phyloP scores from a whole-genome alignment of 768 basidiomycete species.

The Lanmaoa pseudosensibilis region DNA sequence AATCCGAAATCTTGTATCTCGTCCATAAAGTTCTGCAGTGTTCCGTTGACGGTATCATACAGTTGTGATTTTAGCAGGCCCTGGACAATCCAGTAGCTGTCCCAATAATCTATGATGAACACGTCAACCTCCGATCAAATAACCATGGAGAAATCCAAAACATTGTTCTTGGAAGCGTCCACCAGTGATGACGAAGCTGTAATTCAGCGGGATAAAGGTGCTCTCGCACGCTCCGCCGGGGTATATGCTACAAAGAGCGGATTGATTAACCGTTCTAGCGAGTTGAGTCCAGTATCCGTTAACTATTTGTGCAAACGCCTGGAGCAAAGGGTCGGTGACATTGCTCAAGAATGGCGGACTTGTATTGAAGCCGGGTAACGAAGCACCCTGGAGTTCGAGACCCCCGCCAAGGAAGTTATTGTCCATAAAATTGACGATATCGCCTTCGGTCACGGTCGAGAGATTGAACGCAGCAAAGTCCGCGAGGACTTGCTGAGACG shows the following conservation, averaged over 20 bases:
- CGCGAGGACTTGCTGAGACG: slow-evolving; percentile 61
- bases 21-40: slow-evolving; percentile 94
- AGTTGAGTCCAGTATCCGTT: slow-evolving; percentile 84
- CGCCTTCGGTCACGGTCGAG: slow-evolving; percentile 55
- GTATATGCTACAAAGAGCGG: slow-evolving; percentile 57
- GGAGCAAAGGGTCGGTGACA: slow-evolving; percentile 66
- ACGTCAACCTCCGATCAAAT: not conserved
- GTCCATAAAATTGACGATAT: slow-evolving; percentile 69
- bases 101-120: slow-evolving; percentile 48
- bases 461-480: slow-evolving; percentile 54
- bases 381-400: slow-evolving; percentile 67
- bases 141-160: slow-evolving; percentile 37
- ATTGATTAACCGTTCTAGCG: slow-evolving; percentile 70
- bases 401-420: slow-evolving; percentile 83
- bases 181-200: slow-evolving; percentile 90
- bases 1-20: slow-evolving; percentile 82
- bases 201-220: slow-evolving; percentile 84
- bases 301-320: slow-evolving; percentile 75
- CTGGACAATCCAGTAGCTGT: slow-evolving; percentile 85
- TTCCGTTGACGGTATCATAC: slow-evolving; percentile 67
- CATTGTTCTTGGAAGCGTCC: slow-evolving; percentile 84
- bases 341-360: slow-evolving; percentile 69
- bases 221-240: slow-evolving; percentile 66
- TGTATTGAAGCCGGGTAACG: slow-evolving; percentile 59
- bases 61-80: slow-evolving; percentile 84